These are phyloP conservation scores for Pugionium dolabratum DNA, from an alignment of 345 rosid species.

Conservation along the genomic window DNA sequence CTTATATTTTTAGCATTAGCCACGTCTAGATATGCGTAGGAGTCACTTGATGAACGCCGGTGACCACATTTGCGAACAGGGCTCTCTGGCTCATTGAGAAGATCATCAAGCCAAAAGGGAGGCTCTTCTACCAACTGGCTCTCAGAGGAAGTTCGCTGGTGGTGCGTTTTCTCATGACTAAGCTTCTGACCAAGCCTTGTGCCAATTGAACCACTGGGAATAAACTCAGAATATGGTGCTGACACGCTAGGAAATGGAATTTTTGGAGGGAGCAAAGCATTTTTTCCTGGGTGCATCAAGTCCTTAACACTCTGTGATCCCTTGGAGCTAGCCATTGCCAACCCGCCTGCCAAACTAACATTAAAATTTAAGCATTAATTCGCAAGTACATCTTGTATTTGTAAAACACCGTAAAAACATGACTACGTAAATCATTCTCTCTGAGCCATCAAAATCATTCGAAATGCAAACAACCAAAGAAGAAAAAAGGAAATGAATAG, in stretches of 20 bases:
- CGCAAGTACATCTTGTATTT: constrained; percentile 3
- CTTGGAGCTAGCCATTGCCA: constrained; percentile 71
- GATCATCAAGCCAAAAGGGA: constrained; percentile 99
- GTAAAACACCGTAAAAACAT: neutral
- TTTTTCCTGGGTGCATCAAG: constrained; percentile 68
- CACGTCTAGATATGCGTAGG: constrained; percentile 77
- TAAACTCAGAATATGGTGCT: constrained; percentile 65
- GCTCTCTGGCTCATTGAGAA: constrained; percentile 93
- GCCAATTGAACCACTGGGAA: constrained; percentile 56
- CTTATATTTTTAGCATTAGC: constrained; percentile 60
- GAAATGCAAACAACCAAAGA: constrained; percentile 5
- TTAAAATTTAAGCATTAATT: neutral
- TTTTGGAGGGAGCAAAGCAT: constrained; percentile 90
- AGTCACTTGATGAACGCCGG: constrained; percentile 97
- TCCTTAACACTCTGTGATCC: constrained; percentile 73
- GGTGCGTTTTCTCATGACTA: constrained; percentile 58
- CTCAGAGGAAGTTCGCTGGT: constrained; percentile 94
- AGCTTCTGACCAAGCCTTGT: constrained; percentile 71
- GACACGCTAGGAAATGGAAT: constrained; percentile 80
- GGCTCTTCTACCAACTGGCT: constrained; percentile 79
- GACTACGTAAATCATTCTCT: neutral
- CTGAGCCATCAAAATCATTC: neutral
- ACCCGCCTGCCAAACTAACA: constrained; percentile 40
- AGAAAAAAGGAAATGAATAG: neutral
- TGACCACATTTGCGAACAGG: constrained; percentile 89